phyloP scores from a whole-genome alignment of 2,329 filamentous ascomycete species.

The Metarhizium album region DNA sequence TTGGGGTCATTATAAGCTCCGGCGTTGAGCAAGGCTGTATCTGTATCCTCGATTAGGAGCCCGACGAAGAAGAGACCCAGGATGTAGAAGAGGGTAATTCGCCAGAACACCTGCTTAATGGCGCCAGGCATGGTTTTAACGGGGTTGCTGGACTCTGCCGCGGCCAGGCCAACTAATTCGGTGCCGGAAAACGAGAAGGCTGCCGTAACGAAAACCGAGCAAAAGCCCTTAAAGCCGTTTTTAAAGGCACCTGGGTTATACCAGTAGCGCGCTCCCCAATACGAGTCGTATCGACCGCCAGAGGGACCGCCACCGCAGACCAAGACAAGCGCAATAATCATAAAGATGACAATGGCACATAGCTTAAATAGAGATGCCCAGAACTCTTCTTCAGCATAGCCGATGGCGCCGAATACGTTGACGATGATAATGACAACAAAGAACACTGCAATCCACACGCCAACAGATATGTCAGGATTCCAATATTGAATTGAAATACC shows the following conservation, averaged over 20 bases:
- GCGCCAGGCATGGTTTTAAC: conserved; percentile 64
- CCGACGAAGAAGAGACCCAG: conserved; percentile 38
- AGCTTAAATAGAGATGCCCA: conserved; percentile 42
- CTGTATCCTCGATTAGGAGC: conserved; percentile 32
- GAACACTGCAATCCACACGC: conserved; percentile 42
- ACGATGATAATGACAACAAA: conserved; percentile 33
- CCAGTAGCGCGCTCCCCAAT: conserved; percentile 33
- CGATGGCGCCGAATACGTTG: conserved; percentile 40
- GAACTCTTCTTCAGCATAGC: conserved; percentile 43
- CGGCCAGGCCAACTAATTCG: conserved; percentile 58
- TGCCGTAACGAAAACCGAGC: conserved; percentile 57
- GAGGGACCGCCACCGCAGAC: conserved; percentile 47
- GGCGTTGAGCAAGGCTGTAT: conserved; percentile 31
- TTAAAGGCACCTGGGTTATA: conserved; percentile 43
- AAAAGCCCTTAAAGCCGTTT: conserved; percentile 60
- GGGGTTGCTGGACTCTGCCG: conserved; percentile 57
- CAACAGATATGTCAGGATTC: conserved; percentile 31
- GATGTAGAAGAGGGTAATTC: conserved; percentile 41
- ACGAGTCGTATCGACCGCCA: conserved; percentile 27
- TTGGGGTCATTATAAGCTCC: conserved; percentile 31
- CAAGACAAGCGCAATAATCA: conserved; percentile 48
- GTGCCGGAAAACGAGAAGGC: conserved; percentile 60
- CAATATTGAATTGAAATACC: conserved; percentile 41
- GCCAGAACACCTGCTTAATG: conserved; percentile 61
- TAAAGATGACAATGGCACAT: conserved; percentile 46